Percentiles rank a stretch among this genome's conserved stretches.
Conservation (phyloP, 148 eudicot species). For the Nepenthes gracilis region DNA sequence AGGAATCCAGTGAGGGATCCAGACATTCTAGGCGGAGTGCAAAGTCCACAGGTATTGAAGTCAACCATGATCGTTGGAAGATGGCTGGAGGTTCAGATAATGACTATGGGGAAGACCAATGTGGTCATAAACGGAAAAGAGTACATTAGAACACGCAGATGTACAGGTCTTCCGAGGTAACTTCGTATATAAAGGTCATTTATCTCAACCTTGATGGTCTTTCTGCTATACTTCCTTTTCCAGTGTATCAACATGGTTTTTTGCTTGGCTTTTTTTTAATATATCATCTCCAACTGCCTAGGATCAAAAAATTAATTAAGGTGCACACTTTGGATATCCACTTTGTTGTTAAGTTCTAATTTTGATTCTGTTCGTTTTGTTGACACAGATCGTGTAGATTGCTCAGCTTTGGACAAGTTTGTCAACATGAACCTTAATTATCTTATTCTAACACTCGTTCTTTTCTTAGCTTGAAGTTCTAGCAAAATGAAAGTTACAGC, state of each 20-base stretch:
- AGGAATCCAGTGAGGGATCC: slow-evolving; percentile 13
- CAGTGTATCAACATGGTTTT: not conserved
- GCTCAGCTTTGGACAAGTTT: not conserved
- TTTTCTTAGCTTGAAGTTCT: slow-evolving; percentile 1
- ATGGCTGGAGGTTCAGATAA: slow-evolving; percentile 22
- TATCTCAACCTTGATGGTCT: slow-evolving; percentile 1
- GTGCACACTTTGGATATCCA: too few relatives aligned
- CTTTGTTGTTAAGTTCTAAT: not conserved
- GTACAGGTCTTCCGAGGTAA: slow-evolving; percentile 28
- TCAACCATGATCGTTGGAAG: slow-evolving; percentile 21
- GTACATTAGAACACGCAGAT: slow-evolving; percentile 18
- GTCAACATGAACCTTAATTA: not conserved
- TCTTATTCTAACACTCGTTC: not conserved
- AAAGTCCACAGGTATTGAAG: slow-evolving; percentile 14
- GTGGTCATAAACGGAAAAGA: slow-evolving; percentile 33
- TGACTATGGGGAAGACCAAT: slow-evolving; percentile 24
- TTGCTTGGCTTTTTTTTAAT: not conserved
- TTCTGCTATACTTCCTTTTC: not conserved
- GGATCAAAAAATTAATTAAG: not conserved
- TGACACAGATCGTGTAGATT: not conserved
- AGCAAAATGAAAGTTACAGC: not conserved
- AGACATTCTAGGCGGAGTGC: slow-evolving; percentile 15
- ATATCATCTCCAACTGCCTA: not conserved
- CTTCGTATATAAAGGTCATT: slow-evolving; percentile 28
- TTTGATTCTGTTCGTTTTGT: not conserved